A percentile compares a stretch with the other conserved stretches of the same genome.
phyloP scores from a whole-genome alignment of 2,329 filamentous ascomycete species.

The Beauveria caledonica region DNA sequence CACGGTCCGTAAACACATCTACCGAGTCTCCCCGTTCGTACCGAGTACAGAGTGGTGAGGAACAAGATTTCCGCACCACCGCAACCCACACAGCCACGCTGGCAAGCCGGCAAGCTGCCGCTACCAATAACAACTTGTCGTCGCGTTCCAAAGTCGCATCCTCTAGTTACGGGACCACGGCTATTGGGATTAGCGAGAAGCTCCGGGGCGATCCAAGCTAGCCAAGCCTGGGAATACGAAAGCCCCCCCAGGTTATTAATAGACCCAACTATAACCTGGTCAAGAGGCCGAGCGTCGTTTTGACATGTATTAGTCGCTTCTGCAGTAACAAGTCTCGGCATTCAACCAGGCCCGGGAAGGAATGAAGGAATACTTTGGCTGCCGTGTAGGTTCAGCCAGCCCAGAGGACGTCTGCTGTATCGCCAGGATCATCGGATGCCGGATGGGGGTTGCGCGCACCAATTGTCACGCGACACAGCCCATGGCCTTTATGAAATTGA shows the following conservation, averaged over 20 bases:
- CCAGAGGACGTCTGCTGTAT: no score
- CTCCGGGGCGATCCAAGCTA: conserved; percentile 1
- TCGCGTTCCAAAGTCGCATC: background rate
- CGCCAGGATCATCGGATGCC: no score
- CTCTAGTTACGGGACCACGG: background rate
- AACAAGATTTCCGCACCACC: background rate
- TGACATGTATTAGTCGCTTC: background rate
- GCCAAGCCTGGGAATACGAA: conserved; percentile 6
- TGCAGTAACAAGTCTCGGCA: no score
- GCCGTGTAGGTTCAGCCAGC: no score
- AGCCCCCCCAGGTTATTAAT: background rate
- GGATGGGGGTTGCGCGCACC: no score
- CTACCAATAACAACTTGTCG: background rate
- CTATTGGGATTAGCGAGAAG: conserved; percentile 4
- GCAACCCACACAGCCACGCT: background rate
- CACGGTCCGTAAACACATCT: no score
- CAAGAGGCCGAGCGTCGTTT: no score
- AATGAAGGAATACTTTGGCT: no score
- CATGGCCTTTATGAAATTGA: no score
- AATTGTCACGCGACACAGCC: no score
- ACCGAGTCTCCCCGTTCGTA: no score
- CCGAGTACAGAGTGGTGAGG: background rate
- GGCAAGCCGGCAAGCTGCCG: background rate
- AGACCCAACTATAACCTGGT: background rate
- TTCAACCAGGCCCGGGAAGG: no score